These are phyloP conservation scores for Isatis lusitanica DNA, from an alignment of 441 rosid species.

Conservation along the genomic window DNA sequence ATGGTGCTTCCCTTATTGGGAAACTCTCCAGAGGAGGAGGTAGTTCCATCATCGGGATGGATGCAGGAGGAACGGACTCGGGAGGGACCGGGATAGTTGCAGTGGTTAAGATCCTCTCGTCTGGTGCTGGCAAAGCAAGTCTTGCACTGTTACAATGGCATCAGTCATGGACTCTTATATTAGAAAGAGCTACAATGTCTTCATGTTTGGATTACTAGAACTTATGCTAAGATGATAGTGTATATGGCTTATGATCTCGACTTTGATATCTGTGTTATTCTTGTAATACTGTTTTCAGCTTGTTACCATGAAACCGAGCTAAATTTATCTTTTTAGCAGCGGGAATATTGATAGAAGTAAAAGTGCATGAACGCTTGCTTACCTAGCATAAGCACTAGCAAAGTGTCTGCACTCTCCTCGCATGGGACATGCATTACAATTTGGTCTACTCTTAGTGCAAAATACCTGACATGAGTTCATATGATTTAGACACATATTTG, in stretches of 20 bases:
- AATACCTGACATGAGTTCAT: conserved; percentile 71
- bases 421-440: conserved; percentile 99
- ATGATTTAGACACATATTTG: conserved; percentile 21
- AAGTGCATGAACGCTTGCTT: conserved; percentile 34
- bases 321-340: not conserved
- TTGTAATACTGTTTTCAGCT: conserved; percentile 8
- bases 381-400: conserved; percentile 99
- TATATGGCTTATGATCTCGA: not conserved
- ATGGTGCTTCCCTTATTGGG: conserved; percentile 26
- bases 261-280: conserved; percentile 1
- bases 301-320: not conserved
- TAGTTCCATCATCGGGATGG: conserved; percentile 36
- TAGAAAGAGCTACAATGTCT: conserved; percentile 2
- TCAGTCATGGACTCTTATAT: conserved; percentile 24
- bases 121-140: conserved; percentile 90
- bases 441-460: conserved; percentile 93
- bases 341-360: not conserved
- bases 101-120: conserved; percentile 59
- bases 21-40: conserved; percentile 45
- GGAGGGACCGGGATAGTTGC: conserved; percentile 36
- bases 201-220: not conserved
- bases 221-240: conserved; percentile 18
- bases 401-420: conserved; percentile 98
- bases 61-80: conserved; percentile 11
- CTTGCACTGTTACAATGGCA: conserved; percentile 73